Conservation (phyloP, 2,329 filamentous ascomycete genomes). For the Ascochyta viciae-villosae region DNA sequence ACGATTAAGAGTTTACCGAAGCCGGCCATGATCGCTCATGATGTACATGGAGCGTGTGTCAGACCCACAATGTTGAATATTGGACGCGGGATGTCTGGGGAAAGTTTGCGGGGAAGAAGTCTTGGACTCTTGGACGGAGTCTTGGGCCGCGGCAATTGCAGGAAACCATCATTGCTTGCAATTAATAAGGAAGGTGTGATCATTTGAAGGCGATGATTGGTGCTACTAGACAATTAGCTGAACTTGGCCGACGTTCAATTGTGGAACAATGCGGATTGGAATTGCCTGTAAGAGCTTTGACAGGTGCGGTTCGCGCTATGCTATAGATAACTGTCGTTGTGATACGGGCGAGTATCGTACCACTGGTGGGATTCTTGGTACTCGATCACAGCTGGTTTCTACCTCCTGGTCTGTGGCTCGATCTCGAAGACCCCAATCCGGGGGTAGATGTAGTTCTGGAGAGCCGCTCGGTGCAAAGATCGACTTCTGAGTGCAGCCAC, state of each 20-base stretch:
- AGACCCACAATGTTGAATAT: slow-evolving; percentile 2
- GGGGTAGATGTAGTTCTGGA: neutral
- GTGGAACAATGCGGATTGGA: neutral
- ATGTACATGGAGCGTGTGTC: slow-evolving; percentile 6
- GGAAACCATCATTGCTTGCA: slow-evolving; percentile 3
- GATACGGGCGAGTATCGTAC: neutral
- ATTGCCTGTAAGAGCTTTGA: neutral
- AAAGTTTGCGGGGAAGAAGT: slow-evolving; percentile 25
- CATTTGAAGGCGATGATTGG: neutral
- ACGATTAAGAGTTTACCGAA: slow-evolving; percentile 8
- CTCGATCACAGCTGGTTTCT: neutral
- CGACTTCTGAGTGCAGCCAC: neutral
- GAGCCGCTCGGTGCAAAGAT: neutral
- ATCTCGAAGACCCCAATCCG: neutral
- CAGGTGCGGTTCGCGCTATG: neutral
- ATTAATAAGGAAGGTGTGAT: slow-evolving; percentile 12
- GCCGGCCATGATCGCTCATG: slow-evolving; percentile 8
- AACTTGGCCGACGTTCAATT: slow-evolving; percentile 8
- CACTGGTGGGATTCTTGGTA: neutral
- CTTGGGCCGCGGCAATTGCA: slow-evolving; percentile 20
- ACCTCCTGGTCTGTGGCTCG: neutral
- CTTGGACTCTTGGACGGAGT: slow-evolving; percentile 24
- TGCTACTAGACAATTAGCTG: neutral
- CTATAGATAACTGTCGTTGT: neutral
- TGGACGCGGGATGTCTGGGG: slow-evolving; percentile 14